Conservation (phyloP, 805 yeast genomes). For the Candida xyloterini region DNA sequence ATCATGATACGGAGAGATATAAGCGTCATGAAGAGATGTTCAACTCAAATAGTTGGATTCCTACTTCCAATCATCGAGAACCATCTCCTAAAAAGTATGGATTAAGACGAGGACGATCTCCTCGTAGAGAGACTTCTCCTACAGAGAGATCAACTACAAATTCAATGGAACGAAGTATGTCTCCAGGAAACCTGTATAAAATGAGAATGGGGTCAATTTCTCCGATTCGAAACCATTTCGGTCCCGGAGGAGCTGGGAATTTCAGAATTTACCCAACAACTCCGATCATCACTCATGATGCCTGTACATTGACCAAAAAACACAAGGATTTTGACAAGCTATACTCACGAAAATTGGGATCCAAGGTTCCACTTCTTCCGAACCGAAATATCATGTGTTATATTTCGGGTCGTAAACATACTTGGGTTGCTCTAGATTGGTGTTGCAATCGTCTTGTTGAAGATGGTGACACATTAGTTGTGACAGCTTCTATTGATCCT, state of each 20-base stretch:
- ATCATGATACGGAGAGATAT: constrained; percentile 8
- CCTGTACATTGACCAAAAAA: constrained; percentile 43
- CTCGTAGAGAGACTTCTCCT: constrained; percentile 21
- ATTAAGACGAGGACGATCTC: constrained; percentile 21
- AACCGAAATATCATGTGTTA: constrained; percentile 59
- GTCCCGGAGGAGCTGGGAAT: constrained; percentile 6
- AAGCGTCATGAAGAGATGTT: constrained; percentile 13
- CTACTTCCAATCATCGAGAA: constrained; percentile 18
- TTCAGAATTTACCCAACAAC: constrained; percentile 32
- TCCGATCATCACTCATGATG: constrained; percentile 39
- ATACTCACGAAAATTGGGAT: constrained; percentile 37
- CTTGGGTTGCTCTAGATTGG: constrained; percentile 85
- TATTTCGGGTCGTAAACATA: constrained; percentile 67
- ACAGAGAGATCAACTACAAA: not conserved
- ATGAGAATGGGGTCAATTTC: constrained; percentile 22
- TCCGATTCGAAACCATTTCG: constrained; percentile 16
- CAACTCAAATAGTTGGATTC: constrained; percentile 26
- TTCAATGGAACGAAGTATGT: constrained; percentile 22
- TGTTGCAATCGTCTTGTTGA: constrained; percentile 50
- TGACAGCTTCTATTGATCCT: constrained; percentile 51
- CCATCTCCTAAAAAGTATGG: constrained; percentile 20
- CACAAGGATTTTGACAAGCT: constrained; percentile 48
- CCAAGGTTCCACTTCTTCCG: constrained; percentile 38
- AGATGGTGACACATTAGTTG: constrained; percentile 64
- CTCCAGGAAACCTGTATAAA: constrained; percentile 17